Percentiles rank a stretch among this genome's conserved stretches.
Evolutionary conservation across 225 moss, liverwort and hornwort genomes (phyloP).

Genomic region (Bryum argenteum): DNA sequence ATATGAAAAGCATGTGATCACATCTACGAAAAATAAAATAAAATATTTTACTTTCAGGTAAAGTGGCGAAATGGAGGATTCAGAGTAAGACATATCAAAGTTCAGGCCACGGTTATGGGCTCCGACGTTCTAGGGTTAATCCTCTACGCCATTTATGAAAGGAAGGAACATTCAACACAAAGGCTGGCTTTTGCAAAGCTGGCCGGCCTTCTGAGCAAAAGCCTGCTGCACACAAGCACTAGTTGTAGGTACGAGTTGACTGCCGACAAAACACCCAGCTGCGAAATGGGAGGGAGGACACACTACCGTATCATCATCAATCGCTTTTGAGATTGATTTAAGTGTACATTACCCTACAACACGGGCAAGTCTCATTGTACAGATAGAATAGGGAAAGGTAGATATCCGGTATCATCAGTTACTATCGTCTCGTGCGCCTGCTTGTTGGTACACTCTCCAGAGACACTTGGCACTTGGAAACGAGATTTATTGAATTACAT

Average conservation of each 20-base stretch:
- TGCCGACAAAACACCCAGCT: constrained; percentile 29
- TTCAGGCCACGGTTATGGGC: no score
- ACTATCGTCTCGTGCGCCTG: constrained; percentile 54
- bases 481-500: constrained; percentile 36
- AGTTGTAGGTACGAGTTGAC: constrained; percentile 38
- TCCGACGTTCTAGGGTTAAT: no score
- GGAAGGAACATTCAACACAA: no score
- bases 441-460: neutral
- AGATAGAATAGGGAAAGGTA: constrained; percentile 33
- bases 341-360: constrained; percentile 7
- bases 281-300: neutral
- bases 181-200: neutral
- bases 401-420: constrained; percentile 40
- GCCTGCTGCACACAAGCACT: constrained; percentile 39
- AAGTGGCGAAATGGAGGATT: no score
- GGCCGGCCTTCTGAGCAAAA: constrained; percentile 10
- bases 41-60: no score
- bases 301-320: constrained; percentile 17
- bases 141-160: no score
- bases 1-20: no score
- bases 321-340: constrained; percentile 9
- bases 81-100: no score
- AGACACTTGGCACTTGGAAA: neutral
- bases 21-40: no score
- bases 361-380: constrained; percentile 19